Base-by-base conservation (phyloP, 164 flowering plant species). In the Hamamelis virginiana region DNA sequence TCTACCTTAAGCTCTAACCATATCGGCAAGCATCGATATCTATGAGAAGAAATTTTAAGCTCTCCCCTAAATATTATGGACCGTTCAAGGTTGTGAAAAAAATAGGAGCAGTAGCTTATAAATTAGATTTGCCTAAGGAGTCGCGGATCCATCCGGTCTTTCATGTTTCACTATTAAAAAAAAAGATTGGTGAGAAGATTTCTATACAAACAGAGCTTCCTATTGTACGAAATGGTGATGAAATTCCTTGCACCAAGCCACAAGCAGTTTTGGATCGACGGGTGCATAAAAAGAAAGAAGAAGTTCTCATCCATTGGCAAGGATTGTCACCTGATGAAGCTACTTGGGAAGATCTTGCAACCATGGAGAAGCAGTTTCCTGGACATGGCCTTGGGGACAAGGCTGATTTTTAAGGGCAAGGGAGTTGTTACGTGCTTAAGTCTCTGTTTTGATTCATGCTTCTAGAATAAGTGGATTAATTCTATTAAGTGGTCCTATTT, bases 21-120 rank as follows among this genome's bases (percentile, higher is more conserved):
- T 72, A 71, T 38, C 28, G 68, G 0, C 72, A 75, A 56, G 3
- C 4, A 0, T n/a, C 69, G 0, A 14, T 75, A 0, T 58, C 46
- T 11, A 0, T 5, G 3, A 25, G 64, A 25, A 27, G n/a, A 8
- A 53, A n/a, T n/a, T n/a, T n/a, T n/a, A n/a, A n/a, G n/a, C n/a
- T n/a, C n/a, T n/a, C n/a, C n/a, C n/a, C n/a, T 44, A 57, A 38
- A 25, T 71, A 18, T 23, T 73, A 25, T 69, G 70, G 76, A 0
- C 76, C 65, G 9, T 72, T 23, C 28, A 0, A 45, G 27, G 27
- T 76, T 2, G 8, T 68, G 23, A 46, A 44, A 4, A 41, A 11
- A 9, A 45, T 72, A 8, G 76, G 79, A 1, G 1, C 8, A 4
- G 76, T 69, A 1, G 74, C 69, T 3, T 72, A 65, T 16, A 65